A percentile compares a stretch with the other conserved stretches of the same genome.
Evolutionary conservation across 129 eudicot species (phyloP).

Genomic region (Rutidosis leptorrhynchoides): DNA sequence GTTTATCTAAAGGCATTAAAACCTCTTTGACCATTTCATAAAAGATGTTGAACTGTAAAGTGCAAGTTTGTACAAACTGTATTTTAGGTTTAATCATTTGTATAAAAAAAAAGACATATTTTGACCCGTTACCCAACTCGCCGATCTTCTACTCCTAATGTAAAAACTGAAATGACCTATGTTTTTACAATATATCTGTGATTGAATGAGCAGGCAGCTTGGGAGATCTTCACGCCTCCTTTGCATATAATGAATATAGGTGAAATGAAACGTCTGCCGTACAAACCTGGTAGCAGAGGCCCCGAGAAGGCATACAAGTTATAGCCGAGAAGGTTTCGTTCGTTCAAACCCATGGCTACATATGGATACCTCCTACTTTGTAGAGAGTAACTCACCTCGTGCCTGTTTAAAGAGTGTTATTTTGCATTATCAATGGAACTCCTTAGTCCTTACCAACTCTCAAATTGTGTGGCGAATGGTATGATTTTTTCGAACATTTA

Average conservation of each 20-base stretch:
- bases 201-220: slow-evolving; percentile 61
- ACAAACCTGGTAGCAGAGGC: slow-evolving; percentile 90
- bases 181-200: slow-evolving; percentile 1
- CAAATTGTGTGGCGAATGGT: too few species aligned
- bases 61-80: background rate
- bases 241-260: slow-evolving; percentile 85
- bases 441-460: too few species aligned
- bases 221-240: slow-evolving; percentile 97
- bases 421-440: too few species aligned
- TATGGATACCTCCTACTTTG: slow-evolving; percentile 92
- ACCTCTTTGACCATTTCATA: background rate
- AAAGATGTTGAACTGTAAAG: background rate
- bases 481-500: too few species aligned
- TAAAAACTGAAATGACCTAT: background rate
- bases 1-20: background rate
- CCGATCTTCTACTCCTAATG: background rate
- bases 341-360: slow-evolving; percentile 91
- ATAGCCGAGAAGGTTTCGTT: slow-evolving; percentile 65
- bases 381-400: slow-evolving; percentile 22
- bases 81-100: background rate
- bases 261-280: slow-evolving; percentile 64
- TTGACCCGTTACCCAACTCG: background rate
- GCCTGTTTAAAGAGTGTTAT: background rate
- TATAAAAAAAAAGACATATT: background rate
- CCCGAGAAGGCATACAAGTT: slow-evolving; percentile 79